These are phyloP conservation scores for Coelastrella sp. DNA, from an alignment of 139 green algal species.

Conservation along the genomic window DNA sequence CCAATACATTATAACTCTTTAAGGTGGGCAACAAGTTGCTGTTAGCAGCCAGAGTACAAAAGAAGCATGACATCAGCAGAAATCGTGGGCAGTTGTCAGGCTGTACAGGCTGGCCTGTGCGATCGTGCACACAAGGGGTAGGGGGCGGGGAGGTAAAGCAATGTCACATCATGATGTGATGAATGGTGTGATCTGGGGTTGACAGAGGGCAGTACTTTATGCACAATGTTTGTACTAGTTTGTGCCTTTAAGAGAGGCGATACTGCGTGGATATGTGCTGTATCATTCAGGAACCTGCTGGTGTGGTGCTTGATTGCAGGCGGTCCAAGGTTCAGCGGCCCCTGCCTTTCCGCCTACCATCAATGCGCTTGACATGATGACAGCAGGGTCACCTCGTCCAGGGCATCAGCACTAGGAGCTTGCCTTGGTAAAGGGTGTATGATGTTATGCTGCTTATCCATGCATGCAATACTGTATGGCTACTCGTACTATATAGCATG, in stretches of 20 bases:
- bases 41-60: background rate
- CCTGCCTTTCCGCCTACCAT: background rate
- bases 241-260: background rate
- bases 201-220: too few relatives aligned
- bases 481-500: too few relatives aligned
- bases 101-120: background rate
- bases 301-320: background rate
- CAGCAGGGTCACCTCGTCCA: background rate
- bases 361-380: background rate
- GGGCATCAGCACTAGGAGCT: background rate
- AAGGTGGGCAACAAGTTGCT: background rate
- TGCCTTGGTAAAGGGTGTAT: too few relatives aligned
- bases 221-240: too few relatives aligned
- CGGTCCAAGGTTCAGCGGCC: background rate
- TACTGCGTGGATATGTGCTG: background rate
- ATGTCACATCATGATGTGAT: too few relatives aligned
- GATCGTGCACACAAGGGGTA: too few relatives aligned
- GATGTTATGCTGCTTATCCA: too few relatives aligned
- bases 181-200: too few relatives aligned
- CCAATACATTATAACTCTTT: slow-evolving; percentile 50
- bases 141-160: too few relatives aligned
- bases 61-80: background rate
- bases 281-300: background rate
- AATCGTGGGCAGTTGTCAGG: background rate
- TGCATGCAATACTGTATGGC: too few relatives aligned